phyloP scores from a whole-genome alignment of 2,329 filamentous ascomycete genomes.

The Tolypocladium nubicola region DNA sequence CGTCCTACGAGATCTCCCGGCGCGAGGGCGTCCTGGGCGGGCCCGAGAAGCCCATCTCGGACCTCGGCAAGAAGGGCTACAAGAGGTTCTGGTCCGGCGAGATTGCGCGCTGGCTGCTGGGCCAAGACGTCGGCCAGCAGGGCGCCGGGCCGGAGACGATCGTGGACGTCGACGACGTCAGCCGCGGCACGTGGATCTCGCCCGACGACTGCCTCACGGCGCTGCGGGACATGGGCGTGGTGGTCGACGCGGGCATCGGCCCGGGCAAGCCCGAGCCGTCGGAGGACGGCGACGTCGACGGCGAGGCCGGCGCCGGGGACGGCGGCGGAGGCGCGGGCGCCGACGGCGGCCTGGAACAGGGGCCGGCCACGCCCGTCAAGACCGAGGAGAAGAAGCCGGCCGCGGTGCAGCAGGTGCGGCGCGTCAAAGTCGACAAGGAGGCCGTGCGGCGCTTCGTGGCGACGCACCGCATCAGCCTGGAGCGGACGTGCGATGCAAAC shows the following conservation, averaged over 20 bases:
- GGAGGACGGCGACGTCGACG: conserved; percentile 11
- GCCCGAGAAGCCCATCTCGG: conserved; percentile 86
- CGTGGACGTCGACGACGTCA: conserved; percentile 60
- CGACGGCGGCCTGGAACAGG: conserved; percentile 6
- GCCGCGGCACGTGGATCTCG: conserved; percentile 70
- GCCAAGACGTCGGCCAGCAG: conserved; percentile 24
- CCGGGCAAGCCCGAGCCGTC: conserved; percentile 22
- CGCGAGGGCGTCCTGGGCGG: conserved; percentile 78
- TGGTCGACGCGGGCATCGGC: conserved; percentile 44
- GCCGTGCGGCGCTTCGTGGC: conserved; percentile 57
- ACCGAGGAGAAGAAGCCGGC: conserved; percentile 15
- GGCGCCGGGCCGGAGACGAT: conserved; percentile 29
- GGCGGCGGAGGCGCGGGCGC: conserved; percentile 1
- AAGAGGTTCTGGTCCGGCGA: conserved; percentile 77
- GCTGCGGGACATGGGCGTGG: conserved; percentile 69
- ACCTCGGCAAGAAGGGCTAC: conserved; percentile 76
- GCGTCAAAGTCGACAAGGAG: conserved; percentile 42
- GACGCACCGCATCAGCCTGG: conserved; percentile 49
- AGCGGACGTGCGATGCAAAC: conserved; percentile 57
- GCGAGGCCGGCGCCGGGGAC: conserved; percentile 2
- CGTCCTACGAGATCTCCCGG: conserved; percentile 84
- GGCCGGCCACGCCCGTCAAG: conserved; percentile 4
- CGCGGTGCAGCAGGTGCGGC: conserved; percentile 21
- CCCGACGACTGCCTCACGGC: conserved; percentile 73
- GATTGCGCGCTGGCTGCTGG: conserved; percentile 59